These are phyloP conservation scores for Aspergillus fumigatus DNA, from an alignment of 2,329 filamentous ascomycete genomes.

Conservation along the genomic window DNA sequence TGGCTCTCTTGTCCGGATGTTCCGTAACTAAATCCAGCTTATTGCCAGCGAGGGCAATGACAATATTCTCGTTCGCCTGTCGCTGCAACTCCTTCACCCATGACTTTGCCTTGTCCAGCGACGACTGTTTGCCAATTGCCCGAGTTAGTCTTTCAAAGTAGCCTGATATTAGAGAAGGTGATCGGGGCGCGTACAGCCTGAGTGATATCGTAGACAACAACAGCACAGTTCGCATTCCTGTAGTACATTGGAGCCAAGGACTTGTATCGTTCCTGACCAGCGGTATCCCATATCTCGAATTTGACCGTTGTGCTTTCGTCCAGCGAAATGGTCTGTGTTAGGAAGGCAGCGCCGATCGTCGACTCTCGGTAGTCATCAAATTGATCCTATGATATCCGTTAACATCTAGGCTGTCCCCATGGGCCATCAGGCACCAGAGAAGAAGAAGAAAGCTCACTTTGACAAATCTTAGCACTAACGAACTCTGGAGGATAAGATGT, in stretches of 20 bases:
- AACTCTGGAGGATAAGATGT: slow-evolving; percentile 63
- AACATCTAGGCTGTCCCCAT: neutral
- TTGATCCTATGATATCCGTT: slow-evolving; percentile 66
- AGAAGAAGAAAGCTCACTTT: slow-evolving; percentile 60
- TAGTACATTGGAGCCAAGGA: slow-evolving; percentile 99
- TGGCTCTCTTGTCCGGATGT: slow-evolving; percentile 91
- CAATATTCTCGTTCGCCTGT: slow-evolving; percentile 99
- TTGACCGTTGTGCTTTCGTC: slow-evolving; percentile 98
- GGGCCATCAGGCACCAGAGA: neutral
- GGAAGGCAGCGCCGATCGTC: slow-evolving; percentile 95
- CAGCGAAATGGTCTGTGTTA: slow-evolving; percentile 97
- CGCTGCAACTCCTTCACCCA: slow-evolving; percentile 99
- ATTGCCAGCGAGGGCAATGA: slow-evolving; percentile 96
- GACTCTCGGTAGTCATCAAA: slow-evolving; percentile 98
- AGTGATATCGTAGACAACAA: slow-evolving; percentile 98
- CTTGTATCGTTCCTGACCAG: slow-evolving; percentile 98
- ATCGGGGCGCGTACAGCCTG: slow-evolving; percentile 70
- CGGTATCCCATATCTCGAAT: slow-evolving; percentile 99
- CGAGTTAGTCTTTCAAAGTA: slow-evolving; percentile 11
- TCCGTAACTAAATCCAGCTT: slow-evolving; percentile 95
- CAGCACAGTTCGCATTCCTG: slow-evolving; percentile 97
- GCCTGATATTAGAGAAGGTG: slow-evolving; percentile 2
- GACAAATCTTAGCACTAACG: slow-evolving; percentile 94
- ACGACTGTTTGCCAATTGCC: slow-evolving; percentile 58
- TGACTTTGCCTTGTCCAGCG: slow-evolving; percentile 96